These are phyloP conservation scores for Bipolaris victoriae DNA, from an alignment of 2,329 filamentous ascomycete genomes.

Conservation along the genomic window DNA sequence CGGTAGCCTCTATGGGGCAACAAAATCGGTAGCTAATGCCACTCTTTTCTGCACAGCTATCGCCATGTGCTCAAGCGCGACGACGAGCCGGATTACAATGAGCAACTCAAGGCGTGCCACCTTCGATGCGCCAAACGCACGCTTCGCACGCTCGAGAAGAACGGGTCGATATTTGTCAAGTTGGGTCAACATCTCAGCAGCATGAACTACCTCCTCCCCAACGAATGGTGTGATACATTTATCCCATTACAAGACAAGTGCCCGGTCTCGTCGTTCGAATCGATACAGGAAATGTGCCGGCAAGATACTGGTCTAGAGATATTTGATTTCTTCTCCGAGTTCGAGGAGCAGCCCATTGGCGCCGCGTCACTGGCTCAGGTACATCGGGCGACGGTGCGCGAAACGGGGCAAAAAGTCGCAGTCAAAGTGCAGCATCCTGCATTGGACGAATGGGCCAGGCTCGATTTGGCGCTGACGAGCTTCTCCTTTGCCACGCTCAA, in stretches of 20 bases:
- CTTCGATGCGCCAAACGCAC: slow-evolving; percentile 91
- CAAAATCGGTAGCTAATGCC: slow-evolving; percentile 22
- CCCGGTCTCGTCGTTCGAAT: slow-evolving; percentile 86
- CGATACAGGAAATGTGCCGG: slow-evolving; percentile 84
- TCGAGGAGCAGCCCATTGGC: slow-evolving; percentile 80
- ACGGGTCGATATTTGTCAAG: slow-evolving; percentile 98
- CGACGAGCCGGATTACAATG: slow-evolving; percentile 68
- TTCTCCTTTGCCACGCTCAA: slow-evolving; percentile 92
- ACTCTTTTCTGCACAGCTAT: slow-evolving; percentile 66
- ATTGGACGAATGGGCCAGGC: slow-evolving; percentile 84
- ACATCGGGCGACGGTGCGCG: slow-evolving; percentile 82
- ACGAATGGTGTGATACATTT: slow-evolving; percentile 94
- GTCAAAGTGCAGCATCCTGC: slow-evolving; percentile 96
- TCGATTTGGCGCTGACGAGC: slow-evolving; percentile 84
- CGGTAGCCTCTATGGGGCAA: background rate
- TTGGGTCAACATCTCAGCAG: slow-evolving; percentile 94
- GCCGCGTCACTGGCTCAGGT: slow-evolving; percentile 95
- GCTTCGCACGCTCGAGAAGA: slow-evolving; percentile 85
- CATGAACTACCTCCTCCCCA: slow-evolving; percentile 90
- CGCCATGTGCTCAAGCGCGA: slow-evolving; percentile 78
- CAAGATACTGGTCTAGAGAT: slow-evolving; percentile 81
- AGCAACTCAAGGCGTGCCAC: slow-evolving; percentile 81
- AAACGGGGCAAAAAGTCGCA: slow-evolving; percentile 83
- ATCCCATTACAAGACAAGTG: slow-evolving; percentile 95
- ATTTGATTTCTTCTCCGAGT: slow-evolving; percentile 84